Percentiles rank a stretch among this genome's conserved stretches.
Conservation (phyloP, 2,329 filamentous ascomycete species). For the Ophiostoma sp. region DNA sequence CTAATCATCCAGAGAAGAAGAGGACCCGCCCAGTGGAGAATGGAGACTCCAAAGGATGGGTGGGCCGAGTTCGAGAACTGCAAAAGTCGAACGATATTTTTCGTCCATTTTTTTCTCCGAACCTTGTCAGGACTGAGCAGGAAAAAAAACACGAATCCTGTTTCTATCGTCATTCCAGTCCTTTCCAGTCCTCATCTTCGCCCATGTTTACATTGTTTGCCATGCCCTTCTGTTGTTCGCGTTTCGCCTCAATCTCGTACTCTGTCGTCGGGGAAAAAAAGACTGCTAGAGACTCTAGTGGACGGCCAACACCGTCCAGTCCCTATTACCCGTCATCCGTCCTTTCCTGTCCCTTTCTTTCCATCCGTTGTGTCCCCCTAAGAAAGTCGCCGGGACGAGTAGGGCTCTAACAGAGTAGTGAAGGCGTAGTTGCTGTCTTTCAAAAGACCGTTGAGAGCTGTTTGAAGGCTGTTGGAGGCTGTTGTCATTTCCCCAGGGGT, state of each 20-base stretch:
- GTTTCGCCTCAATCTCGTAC: neutral
- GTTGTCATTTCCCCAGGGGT: neutral
- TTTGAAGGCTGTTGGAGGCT: neutral
- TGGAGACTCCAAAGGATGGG: neutral
- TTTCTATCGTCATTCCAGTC: neutral
- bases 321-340: too few species aligned
- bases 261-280: neutral
- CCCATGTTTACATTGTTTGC: neutral
- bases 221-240: neutral
- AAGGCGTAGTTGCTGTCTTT: neutral
- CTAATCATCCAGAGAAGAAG: neutral
- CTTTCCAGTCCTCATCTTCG: neutral
- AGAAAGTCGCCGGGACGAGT: neutral
- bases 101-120: neutral
- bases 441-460: neutral
- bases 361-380: neutral
- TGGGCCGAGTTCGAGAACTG: neutral
- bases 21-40: neutral
- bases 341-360: neutral
- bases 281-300: neutral
- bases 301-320: neutral
- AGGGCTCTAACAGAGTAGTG: neutral
- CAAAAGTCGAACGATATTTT: neutral
- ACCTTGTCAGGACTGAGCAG: neutral
- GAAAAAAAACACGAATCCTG: neutral